Evolutionary conservation across 129 eudicot genomes (phyloP), one percentile per base, ranked within the genome.

Genomic region (Scalesia atractyloides): DNA sequence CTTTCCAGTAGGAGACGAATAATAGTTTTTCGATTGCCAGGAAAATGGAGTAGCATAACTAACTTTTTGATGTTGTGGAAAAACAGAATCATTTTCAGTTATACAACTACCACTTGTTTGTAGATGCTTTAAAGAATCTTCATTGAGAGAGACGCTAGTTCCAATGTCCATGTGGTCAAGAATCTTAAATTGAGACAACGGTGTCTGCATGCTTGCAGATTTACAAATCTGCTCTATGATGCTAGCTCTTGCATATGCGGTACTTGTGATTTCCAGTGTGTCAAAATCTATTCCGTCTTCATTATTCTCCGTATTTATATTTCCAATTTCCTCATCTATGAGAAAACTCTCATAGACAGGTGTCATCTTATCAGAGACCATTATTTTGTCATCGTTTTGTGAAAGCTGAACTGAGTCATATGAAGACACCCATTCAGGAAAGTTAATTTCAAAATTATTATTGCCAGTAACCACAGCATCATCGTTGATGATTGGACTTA

Each of bases 311-410:
- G 57, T 24, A 78, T 58, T 73, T 68, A 57, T 80, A 44, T 65
- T 80, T 30, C 70, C 91, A 39, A 80, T 48, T 26, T 82, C 78
- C 49, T 77, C 73, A 34, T 71, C 79, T 57, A 90, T 73, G 60
- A 71, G 52, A 79, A 94, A 94, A 34, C 91, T 78, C 81, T 90
- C 99, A 59, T 80, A 81, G 73, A 80, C 87, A 5, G 98, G 96
- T 77, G 79, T 69, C 56, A 74, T 59, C 69, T 84, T 83, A 79
- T 90, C 88, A 50, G 84, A 63, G 58, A 14, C 33, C 52, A 71
- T 34, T 49, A 64, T 65, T 65, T 65, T 80, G 66, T 75, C 84
- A 72, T 79, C 69, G 15, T 65, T 68, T 59, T 72, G 72, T 36
- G 80, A 68, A 64, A 79, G 78, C 26, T 30, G 57, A 68, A 57